These are phyloP conservation scores for Phytophthora ohioensis DNA, from an alignment of 352 stramenopile species.

Conservation along the genomic window DNA sequence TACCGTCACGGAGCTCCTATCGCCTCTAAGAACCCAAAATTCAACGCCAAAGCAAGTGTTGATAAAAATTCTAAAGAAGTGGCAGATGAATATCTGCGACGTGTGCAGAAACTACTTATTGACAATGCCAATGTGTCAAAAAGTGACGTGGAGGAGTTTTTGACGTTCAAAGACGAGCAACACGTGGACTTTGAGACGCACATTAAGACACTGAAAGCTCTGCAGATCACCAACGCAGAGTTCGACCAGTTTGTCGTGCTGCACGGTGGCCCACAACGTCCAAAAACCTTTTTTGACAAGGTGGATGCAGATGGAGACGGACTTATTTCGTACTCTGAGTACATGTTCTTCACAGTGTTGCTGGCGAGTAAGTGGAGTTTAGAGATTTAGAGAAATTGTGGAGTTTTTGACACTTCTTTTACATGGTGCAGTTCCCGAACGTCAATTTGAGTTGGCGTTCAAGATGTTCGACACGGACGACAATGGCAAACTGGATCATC, in stretches of 20 bases:
- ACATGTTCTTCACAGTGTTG: constrained; percentile 91
- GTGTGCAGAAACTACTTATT: constrained; percentile 64
- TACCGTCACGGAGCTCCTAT: constrained; percentile 77
- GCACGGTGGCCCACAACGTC: constrained; percentile 64
- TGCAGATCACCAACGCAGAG: constrained; percentile 86
- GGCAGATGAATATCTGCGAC: constrained; percentile 60
- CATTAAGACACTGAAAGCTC: constrained; percentile 69
- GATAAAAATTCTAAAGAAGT: constrained; percentile 58
- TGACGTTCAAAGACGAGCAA: constrained; percentile 65
- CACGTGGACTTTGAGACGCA: constrained; percentile 88
- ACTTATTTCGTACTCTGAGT: constrained; percentile 90
- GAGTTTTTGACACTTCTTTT: background rate
- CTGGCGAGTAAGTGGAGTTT: constrained; percentile 71
- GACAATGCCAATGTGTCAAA: constrained; percentile 57
- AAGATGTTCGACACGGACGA: constrained; percentile 91
- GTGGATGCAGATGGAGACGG: constrained; percentile 89
- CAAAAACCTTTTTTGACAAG: constrained; percentile 85
- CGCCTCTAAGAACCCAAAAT: constrained; percentile 85
- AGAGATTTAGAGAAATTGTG: background rate
- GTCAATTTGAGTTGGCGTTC: constrained; percentile 90
- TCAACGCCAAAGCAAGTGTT: constrained; percentile 69
- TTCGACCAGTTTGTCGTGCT: constrained; percentile 84
- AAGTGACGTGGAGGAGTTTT: constrained; percentile 58
- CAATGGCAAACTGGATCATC: constrained; percentile 82
- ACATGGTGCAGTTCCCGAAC: constrained; percentile 67